Evolutionary conservation across 2,329 filamentous ascomycete species (phyloP).

Genomic region (Ceratocystis colombiana): DNA sequence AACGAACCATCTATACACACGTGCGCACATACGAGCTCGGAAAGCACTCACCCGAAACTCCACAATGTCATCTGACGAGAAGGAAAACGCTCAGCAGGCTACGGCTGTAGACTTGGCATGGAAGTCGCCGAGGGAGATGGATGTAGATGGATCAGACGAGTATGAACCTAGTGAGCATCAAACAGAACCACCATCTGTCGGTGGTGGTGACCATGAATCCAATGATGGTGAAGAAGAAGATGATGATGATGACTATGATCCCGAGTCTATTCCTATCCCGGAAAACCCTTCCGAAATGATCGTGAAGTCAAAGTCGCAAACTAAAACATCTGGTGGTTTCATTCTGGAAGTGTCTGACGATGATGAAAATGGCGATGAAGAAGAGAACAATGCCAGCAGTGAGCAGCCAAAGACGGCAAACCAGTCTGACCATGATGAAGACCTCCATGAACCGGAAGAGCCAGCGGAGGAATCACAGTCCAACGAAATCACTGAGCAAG

Average conservation of each 20-base stretch:
- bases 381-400: neutral
- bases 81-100: slow-evolving; percentile 15
- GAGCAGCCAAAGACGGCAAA: slow-evolving; percentile 2
- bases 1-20: neutral
- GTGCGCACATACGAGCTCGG: too few species aligned
- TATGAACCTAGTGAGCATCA: slow-evolving; percentile 25
- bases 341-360: slow-evolving; percentile 51
- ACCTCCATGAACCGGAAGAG: slow-evolving; percentile 18
- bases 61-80: slow-evolving; percentile 18
- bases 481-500: neutral
- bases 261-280: slow-evolving; percentile 43
- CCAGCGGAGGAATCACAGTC: neutral
- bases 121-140: slow-evolving; percentile 19
- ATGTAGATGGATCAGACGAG: slow-evolving; percentile 25
- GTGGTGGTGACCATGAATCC: slow-evolving; percentile 23
- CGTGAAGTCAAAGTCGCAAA: slow-evolving; percentile 38
- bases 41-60: neutral
- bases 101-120: slow-evolving; percentile 16
- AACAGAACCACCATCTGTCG: slow-evolving; percentile 23
- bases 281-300: slow-evolving; percentile 33
- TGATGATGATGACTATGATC: slow-evolving; percentile 49
- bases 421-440: slow-evolving; percentile 1
- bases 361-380: slow-evolving; percentile 39
- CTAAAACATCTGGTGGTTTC: slow-evolving; percentile 51
- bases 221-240: slow-evolving; percentile 32